Conservation (phyloP, 2,329 filamentous ascomycete genomes). For the Hortaea sp. region DNA sequence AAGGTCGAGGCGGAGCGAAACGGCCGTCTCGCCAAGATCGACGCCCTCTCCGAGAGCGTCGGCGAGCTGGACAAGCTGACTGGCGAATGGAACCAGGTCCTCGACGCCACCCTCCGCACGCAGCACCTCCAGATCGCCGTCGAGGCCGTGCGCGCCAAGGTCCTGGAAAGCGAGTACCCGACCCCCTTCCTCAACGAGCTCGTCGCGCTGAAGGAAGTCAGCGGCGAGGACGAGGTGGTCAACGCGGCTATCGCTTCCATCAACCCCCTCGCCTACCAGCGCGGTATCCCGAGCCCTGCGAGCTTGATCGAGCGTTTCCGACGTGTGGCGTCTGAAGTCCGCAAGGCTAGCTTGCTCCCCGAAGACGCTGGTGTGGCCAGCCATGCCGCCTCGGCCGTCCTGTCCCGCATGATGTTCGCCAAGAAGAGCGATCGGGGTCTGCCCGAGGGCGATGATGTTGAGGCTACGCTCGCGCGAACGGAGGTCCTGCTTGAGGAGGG, state of each 20-base stretch:
- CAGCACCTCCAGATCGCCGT: conserved; percentile 95
- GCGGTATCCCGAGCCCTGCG: conserved; percentile 70
- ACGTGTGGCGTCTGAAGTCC: conserved; percentile 79
- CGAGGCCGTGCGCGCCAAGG: conserved; percentile 76
- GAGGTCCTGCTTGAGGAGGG: conserved; percentile 89
- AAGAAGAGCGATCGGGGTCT: conserved; percentile 57
- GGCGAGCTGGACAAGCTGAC: conserved; percentile 79
- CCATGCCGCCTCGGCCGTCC: conserved; percentile 78
- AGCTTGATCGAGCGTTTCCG: conserved; percentile 94
- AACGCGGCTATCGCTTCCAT: conserved; percentile 93
- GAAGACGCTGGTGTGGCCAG: conserved; percentile 90
- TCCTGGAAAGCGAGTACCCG: conserved; percentile 64
- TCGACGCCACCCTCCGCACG: conserved; percentile 83
- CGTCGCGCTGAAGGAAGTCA: conserved; percentile 85
- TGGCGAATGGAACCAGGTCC: conserved; percentile 77
- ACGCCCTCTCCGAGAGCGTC: conserved; percentile 67
- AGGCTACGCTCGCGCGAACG: conserved; percentile 82
- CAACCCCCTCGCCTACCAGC: conserved; percentile 87
- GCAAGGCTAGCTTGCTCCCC: conserved; percentile 85
- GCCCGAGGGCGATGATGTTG: conserved; percentile 77
- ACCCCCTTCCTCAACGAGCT: conserved; percentile 82
- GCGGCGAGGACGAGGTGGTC: conserved; percentile 67
- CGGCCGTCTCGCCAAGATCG: conserved; percentile 75
- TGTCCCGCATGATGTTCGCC: conserved; percentile 94
- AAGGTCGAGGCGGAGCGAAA: conserved; percentile 83